phyloP scores from a whole-genome alignment of 225 moss, liverwort and hornwort genomes.

The Marchantia polymorpha region DNA sequence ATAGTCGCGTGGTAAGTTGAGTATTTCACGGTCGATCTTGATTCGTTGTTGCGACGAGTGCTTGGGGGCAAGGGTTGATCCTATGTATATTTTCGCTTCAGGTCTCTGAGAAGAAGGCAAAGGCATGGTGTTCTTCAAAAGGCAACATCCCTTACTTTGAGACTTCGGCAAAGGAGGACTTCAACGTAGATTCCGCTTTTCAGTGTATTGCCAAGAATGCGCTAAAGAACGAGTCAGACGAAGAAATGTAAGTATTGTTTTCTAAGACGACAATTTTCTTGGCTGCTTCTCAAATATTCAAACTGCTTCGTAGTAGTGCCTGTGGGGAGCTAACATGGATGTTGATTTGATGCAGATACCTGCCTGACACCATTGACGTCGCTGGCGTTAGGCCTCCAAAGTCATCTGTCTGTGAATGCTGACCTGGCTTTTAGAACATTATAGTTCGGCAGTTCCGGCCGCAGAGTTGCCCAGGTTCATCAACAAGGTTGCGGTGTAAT shows the following conservation, averaged over 20 bases:
- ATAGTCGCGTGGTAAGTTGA: conserved; percentile 74
- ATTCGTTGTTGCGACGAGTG: neutral
- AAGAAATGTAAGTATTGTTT: conserved; percentile 72
- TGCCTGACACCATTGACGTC: conserved; percentile 89
- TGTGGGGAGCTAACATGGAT: neutral
- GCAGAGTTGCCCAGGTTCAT: conserved; percentile 24
- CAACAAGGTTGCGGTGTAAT: conserved; percentile 25
- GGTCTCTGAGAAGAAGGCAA: conserved; percentile 98
- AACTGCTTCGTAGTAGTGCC: neutral
- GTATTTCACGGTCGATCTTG: neutral
- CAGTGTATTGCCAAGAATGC: conserved; percentile 96
- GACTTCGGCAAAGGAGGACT: conserved; percentile 93
- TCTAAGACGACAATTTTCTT: neutral
- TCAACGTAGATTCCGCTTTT: conserved; percentile 90
- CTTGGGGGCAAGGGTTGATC: neutral
- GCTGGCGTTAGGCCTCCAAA: conserved; percentile 75
- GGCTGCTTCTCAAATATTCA: neutral
- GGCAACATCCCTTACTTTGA: conserved; percentile 91
- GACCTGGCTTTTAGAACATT: conserved; percentile 14
- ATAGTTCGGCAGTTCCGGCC: conserved; percentile 25
- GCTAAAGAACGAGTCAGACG: conserved; percentile 90
- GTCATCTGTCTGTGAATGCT: conserved; percentile 78
- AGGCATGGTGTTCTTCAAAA: conserved; percentile 85
- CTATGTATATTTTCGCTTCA: conserved; percentile 12
- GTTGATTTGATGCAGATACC: conserved; percentile 63